Conservation (phyloP, 176 grass and related monocot genomes). For the Alopecurus myosuroides region DNA sequence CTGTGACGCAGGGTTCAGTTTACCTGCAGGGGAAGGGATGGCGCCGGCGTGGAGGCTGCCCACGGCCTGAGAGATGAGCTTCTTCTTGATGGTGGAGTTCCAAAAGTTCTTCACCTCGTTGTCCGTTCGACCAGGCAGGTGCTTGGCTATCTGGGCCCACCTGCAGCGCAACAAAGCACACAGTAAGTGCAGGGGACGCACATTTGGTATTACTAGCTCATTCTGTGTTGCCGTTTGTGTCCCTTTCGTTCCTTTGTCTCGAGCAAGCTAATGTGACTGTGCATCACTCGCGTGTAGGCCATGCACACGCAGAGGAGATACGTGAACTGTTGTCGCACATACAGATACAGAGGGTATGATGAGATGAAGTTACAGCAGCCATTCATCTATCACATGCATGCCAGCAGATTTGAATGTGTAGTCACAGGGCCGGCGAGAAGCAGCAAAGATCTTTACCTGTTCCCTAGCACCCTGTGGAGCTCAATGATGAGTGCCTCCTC, state of each 20-base stretch:
- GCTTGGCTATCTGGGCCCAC: constrained; percentile 98
- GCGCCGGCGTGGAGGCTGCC: constrained; percentile 44
- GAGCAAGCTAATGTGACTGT: constrained; percentile 17
- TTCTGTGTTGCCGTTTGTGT: neutral
- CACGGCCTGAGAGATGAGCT: constrained; percentile 72
- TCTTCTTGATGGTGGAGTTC: constrained; percentile 99
- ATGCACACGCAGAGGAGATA: constrained; percentile 1
- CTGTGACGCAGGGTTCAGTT: neutral
- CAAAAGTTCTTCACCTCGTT: constrained; percentile 99
- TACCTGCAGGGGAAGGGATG: constrained; percentile 31
- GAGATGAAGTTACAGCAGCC: constrained; percentile 10
- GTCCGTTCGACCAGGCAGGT: constrained; percentile 93
- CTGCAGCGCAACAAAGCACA: constrained; percentile 35
- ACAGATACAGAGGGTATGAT: neutral
- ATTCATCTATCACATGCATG: constrained; percentile 19
- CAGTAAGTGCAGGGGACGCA: neutral
- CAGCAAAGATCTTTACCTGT: constrained; percentile 49
- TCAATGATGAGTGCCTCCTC: constrained; percentile 96
- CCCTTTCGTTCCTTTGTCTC: constrained; percentile 9
- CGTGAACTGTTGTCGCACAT: neutral
- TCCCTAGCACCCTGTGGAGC: constrained; percentile 93
- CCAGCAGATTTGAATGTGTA: neutral
- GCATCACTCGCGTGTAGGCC: constrained; percentile 11
- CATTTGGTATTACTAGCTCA: neutral
- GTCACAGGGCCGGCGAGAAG: neutral